Base-by-base conservation (phyloP, 805 yeast species). In the Ogataea henricii region DNA sequence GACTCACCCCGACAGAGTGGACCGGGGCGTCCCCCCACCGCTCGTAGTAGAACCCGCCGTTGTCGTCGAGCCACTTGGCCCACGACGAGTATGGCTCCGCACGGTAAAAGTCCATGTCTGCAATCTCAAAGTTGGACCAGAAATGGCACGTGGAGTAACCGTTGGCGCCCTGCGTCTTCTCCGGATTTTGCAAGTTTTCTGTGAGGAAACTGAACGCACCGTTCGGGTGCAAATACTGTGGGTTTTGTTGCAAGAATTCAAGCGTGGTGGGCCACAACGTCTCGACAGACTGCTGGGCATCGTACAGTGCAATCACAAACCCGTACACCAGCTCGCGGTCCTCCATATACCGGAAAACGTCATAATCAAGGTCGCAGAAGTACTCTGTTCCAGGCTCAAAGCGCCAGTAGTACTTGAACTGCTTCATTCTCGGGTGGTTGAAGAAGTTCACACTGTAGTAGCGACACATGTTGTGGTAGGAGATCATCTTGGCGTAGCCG, bases 21-120 rank as follows among this genome's bases (percentile, higher is more conserved):
- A 89, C 94, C 0, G 96, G 96, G 0, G 96, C 96, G 69, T 89
- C 96, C 2, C 96, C 96, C 96, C 96, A 89, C 47, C 96, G 69
- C 64, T 90, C 96, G 59, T 89, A 89, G 64, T 87, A 89, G 59
- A 89, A 89, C 3, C 92, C 92, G 16, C 95, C 94, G 1, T 82
- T 66, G 3, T 72, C 51, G 48, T 89, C 96, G 33, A 89, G 67
- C 58, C 72, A 68, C 26, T 83, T 69, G 58, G 84, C 79, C 81
- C 86, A 89, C 10, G 68, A 66, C 32, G 73, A 69, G 60, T 89
- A 89, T 1, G 89, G 80, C 45, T 85, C 83, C 20, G 77, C 68
- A 44, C 96, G 69, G 67, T 73, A 85, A 57, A 89, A 89, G 54
- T 89, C 92, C 86, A 89, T 77, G 58, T 87, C 83, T 10, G 83